Evolutionary conservation across 352 stramenopile species (phyloP).

Genomic region (Pythium volutum): DNA sequence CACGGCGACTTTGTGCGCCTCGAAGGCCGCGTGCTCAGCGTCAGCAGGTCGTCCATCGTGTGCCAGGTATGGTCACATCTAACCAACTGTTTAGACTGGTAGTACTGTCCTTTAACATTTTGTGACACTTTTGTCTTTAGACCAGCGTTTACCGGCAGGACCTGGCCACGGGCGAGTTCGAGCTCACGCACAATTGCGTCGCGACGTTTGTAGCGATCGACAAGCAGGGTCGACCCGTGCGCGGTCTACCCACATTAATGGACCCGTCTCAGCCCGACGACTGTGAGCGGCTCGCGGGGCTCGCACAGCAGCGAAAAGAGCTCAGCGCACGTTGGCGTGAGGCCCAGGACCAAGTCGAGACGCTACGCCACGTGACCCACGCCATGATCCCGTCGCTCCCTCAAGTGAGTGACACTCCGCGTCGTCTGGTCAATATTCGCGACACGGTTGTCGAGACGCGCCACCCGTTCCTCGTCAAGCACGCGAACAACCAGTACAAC

Average conservation of each 20-base stretch:
- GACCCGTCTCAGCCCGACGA: conserved; percentile 25
- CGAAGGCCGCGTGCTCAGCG: conserved; percentile 36
- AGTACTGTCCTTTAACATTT: neutral
- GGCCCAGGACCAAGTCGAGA: conserved; percentile 28
- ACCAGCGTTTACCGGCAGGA: conserved; percentile 43
- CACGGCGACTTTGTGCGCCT: conserved; percentile 44
- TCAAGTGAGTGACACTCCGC: neutral
- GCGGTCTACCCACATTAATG: conserved; percentile 25
- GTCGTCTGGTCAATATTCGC: conserved; percentile 24
- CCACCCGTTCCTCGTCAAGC: conserved; percentile 37
- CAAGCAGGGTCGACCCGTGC: conserved; percentile 15
- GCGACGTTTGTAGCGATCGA: conserved; percentile 42
- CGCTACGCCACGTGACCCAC: conserved; percentile 28
- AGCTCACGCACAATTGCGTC: conserved; percentile 45
- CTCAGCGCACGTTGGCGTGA: conserved; percentile 30
- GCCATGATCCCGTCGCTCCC: conserved; percentile 27
- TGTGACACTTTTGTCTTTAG: conserved; percentile 3
- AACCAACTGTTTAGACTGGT: too few relatives aligned
- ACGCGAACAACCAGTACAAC: conserved; percentile 36
- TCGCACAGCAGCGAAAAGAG: conserved; percentile 34
- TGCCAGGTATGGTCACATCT: conserved; percentile 23
- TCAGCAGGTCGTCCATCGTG: conserved; percentile 39
- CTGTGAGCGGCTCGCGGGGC: conserved; percentile 28
- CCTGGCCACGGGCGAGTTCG: conserved; percentile 30
- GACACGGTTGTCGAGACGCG: conserved; percentile 39